Evolutionary conservation across 2,329 filamentous ascomycete genomes (phyloP).

Genomic region (Orbilia javanica): DNA sequence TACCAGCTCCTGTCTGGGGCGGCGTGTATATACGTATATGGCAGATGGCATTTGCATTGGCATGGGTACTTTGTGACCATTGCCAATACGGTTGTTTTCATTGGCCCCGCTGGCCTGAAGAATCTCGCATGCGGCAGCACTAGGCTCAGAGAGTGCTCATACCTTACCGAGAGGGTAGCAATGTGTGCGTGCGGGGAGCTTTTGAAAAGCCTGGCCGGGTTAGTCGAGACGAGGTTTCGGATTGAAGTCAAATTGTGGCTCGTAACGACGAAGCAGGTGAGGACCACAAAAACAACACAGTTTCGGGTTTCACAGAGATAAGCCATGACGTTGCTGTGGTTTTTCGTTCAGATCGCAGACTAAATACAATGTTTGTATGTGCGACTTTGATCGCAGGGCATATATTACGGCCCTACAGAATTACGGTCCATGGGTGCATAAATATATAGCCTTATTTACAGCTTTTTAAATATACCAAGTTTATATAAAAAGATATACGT

Average conservation of each 20-base stretch:
- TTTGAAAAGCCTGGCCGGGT: constrained; percentile 11
- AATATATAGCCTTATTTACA: no score
- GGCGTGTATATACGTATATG: neutral
- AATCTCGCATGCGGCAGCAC: constrained; percentile 34
- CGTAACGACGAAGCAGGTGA: no score
- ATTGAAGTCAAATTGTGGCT: neutral
- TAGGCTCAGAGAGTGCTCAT: neutral
- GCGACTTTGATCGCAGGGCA: no score
- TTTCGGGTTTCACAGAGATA: no score
- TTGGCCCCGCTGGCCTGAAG: constrained; percentile 28
- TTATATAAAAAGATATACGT: no score
- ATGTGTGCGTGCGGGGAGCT: constrained; percentile 12
- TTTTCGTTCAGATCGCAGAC: no score
- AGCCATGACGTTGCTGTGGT: no score
- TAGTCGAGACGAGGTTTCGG: constrained; percentile 33
- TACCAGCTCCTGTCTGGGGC: no score
- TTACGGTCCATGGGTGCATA: no score
- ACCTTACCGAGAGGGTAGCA: neutral
- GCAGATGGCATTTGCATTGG: neutral
- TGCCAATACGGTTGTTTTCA: constrained; percentile 41
- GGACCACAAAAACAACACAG: neutral
- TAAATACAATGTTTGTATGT: no score
- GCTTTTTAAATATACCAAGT: no score
- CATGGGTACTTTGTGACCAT: constrained; percentile 11
- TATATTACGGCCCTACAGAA: no score